phyloP scores from a whole-genome alignment of 768 basidiomycete genomes.

The Naganishia vishniacii region DNA sequence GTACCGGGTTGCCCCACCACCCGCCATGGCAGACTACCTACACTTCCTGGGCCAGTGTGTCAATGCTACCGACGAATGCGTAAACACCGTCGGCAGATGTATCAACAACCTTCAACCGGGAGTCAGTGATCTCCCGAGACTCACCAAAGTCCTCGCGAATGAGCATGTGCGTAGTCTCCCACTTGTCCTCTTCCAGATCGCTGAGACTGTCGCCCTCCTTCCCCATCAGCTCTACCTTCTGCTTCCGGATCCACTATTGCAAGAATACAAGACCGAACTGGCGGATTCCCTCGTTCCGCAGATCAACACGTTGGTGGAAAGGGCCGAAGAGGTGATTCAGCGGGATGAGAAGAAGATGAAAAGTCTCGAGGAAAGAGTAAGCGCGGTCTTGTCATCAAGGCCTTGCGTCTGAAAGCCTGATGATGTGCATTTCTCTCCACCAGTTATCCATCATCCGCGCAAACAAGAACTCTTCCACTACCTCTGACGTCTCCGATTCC shows the following conservation, averaged over 20 bases:
- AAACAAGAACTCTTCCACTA: slow-evolving; percentile 2
- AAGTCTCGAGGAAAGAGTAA: slow-evolving; percentile 40
- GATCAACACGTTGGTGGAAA: slow-evolving; percentile 41
- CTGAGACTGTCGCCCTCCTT: background rate
- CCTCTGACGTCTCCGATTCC: background rate
- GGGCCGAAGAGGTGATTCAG: slow-evolving; percentile 35
- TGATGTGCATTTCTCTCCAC: background rate
- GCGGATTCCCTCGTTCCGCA: slow-evolving; percentile 40
- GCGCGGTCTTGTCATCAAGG: background rate
- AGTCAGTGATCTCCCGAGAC: slow-evolving; percentile 38
- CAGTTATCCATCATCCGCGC: slow-evolving; percentile 5
- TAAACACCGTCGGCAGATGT: background rate
- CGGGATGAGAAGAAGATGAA: slow-evolving; percentile 29
- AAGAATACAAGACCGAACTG: slow-evolving; percentile 39
- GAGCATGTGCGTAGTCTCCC: slow-evolving; percentile 39
- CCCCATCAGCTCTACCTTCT: slow-evolving; percentile 42
- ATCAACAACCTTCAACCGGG: slow-evolving; percentile 27
- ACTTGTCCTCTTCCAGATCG: background rate
- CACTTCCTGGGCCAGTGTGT: slow-evolving; percentile 3
- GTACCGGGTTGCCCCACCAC: no score
- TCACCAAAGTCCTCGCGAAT: slow-evolving; percentile 42
- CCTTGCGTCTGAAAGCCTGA: background rate
- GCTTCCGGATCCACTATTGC: slow-evolving; percentile 41
- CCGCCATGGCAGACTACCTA: slow-evolving; percentile 18
- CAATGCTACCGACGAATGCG: background rate